Conservation (phyloP, 1,284 basidiomycete species). For the Tilletiopsis washingtonensis region DNA sequence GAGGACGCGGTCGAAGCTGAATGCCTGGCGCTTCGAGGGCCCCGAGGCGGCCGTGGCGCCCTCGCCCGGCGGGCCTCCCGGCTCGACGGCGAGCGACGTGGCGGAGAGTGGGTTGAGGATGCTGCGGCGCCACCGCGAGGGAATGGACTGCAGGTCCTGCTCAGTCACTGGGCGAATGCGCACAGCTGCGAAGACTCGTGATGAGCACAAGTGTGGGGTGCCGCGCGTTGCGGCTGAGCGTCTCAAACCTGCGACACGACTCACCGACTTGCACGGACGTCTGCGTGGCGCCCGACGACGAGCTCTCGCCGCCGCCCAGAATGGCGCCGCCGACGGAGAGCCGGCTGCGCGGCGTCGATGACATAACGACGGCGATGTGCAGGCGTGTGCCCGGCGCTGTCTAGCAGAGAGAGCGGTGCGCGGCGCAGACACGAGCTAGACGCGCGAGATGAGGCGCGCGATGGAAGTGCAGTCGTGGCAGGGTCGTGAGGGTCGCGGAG, state of each 20-base stretch:
- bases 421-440: too few relatives aligned
- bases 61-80: slow-evolving; percentile 18
- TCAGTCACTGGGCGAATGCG: slow-evolving; percentile 80
- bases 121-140: slow-evolving; percentile 82
- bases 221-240: too few relatives aligned
- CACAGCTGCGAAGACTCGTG: slow-evolving; percentile 57
- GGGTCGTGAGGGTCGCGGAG: too few relatives aligned
- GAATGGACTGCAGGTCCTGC: slow-evolving; percentile 70
- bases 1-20: slow-evolving; percentile 90
- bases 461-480: too few relatives aligned
- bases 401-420: too few relatives aligned
- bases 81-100: slow-evolving; percentile 41
- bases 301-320: too few relatives aligned
- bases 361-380: too few relatives aligned
- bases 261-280: not conserved
- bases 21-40: slow-evolving; percentile 60
- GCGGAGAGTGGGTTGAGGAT: slow-evolving; percentile 59
- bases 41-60: slow-evolving; percentile 50
- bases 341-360: too few relatives aligned
- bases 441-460: too few relatives aligned
- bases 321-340: too few relatives aligned
- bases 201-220: not conserved
- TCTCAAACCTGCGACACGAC: too few relatives aligned
- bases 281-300: not conserved
- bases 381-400: too few relatives aligned